These are phyloP conservation scores for Onygena corvina DNA, from an alignment of 2,329 filamentous ascomycete genomes.

Conservation along the genomic window DNA sequence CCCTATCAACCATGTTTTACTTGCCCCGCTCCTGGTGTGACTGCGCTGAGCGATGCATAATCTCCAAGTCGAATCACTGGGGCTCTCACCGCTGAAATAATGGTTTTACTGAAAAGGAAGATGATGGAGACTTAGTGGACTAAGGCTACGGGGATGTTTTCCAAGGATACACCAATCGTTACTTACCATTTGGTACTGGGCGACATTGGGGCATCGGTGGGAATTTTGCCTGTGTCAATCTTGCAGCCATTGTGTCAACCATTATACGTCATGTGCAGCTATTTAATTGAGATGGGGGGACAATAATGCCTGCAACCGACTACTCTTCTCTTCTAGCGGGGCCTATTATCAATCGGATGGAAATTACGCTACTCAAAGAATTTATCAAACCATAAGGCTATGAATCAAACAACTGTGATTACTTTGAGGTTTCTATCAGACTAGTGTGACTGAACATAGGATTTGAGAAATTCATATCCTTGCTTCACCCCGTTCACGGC, in stretches of 20 bases:
- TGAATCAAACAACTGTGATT: no score
- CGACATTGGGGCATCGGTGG: constrained; percentile 64
- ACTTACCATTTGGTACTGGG: constrained; percentile 61
- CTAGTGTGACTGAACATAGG: not conserved
- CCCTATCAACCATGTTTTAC: constrained; percentile 62
- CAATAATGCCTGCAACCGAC: constrained; percentile 51
- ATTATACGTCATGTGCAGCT: constrained; percentile 52
- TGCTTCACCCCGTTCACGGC: not conserved
- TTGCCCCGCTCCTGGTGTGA: constrained; percentile 66
- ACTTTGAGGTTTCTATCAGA: no score
- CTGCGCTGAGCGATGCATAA: constrained; percentile 43
- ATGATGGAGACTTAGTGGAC: constrained; percentile 44
- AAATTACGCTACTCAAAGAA: constrained; percentile 44
- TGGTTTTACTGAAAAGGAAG: constrained; percentile 29
- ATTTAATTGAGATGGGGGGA: constrained; percentile 43
- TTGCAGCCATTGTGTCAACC: constrained; percentile 52
- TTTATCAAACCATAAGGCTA: not conserved
- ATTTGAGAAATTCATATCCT: not conserved
- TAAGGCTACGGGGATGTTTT: constrained; percentile 50
- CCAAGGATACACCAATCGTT: constrained; percentile 50
- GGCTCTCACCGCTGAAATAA: constrained; percentile 49
- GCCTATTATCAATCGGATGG: constrained; percentile 6
- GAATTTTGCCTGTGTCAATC: constrained; percentile 61
- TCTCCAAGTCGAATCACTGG: constrained; percentile 48
- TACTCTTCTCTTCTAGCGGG: constrained; percentile 34